Base-by-base conservation (phyloP, 495 filamentous ascomycete species). In the Xylaria acuta region DNA sequence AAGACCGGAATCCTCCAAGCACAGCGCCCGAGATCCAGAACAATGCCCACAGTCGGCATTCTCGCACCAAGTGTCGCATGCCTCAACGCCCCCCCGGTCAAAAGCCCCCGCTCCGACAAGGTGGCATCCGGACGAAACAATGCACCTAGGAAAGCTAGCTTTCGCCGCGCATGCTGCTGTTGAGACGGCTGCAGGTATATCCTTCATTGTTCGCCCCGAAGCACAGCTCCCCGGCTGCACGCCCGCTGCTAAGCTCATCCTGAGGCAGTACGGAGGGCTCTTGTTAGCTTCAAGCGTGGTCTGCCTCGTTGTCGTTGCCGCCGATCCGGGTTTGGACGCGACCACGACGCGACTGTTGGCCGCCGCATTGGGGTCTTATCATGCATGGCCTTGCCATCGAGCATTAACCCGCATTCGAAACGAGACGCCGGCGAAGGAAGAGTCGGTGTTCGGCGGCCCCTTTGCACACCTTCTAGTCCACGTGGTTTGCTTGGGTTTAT, bases 261-360 rank as follows among this genome's bases (percentile, higher is more conserved):
- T 86, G 12, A 73, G 70, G 43, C 82, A 80, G 71, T 80, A 82
- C 7, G 83, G 83, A 12, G 82, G 81, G 1, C 72, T 83, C 4
- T 66, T 86, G 0, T 38, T 82, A 20, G 71, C 80, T 3, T 82
- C 81, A 36, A 81, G 78, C 65, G 51, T 83, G 2, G 41, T 82
- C 12, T 67, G 76, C 9, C 58, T 78, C 12, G 47, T 34, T 38
- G 67, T 84, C 49, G 64, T 79, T 11, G 9, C 27, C n/a, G 9
- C 27, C n/a, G 70, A 76, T 80, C 51, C 81, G 12, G 40, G 76
- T 1, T 60, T 54, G 8, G 72, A 76, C 43, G 72, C 80, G 62
- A 1, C 62, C 11, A 73, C 74, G 0, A 56, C 71, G 1, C 72
- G 71, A 6, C 64, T 75, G 3, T 62, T 82, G 8, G 76, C 78